Percentiles rank a stretch among this genome's conserved stretches.
These are phyloP conservation scores for Diutina sp. DNA, from an alignment of 1,139 yeast genomes.

Conservation along the genomic window DNA sequence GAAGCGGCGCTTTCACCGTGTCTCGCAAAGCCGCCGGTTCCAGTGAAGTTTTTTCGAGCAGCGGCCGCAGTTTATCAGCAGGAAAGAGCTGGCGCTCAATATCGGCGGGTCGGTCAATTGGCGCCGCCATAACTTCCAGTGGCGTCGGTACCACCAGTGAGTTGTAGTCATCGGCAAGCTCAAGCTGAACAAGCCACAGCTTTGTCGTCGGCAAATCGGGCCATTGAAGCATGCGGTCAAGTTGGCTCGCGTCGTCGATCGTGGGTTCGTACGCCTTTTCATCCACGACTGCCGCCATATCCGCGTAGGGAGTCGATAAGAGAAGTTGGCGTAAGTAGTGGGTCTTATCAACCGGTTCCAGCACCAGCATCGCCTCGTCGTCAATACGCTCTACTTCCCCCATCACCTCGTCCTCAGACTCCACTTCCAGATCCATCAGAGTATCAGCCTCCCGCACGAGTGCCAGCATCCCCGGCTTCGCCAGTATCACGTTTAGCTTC, in stretches of 20 bases:
- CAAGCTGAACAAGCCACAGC: constrained; percentile 55
- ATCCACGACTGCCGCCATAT: constrained; percentile 31
- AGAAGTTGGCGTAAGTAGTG: background rate
- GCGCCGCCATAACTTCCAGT: background rate
- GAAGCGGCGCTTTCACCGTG: background rate
- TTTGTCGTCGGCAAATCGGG: constrained; percentile 33
- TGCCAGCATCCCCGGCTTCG: constrained; percentile 9
- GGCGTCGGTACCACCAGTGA: constrained; percentile 29
- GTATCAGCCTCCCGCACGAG: background rate
- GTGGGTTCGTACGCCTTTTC: constrained; percentile 66
- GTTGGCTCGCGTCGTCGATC: constrained; percentile 14
- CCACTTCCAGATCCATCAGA: background rate
- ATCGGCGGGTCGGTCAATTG: background rate
- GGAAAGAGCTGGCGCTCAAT: background rate
- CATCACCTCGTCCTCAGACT: background rate
- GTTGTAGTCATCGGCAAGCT: constrained; percentile 38
- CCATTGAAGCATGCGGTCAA: constrained; percentile 15
- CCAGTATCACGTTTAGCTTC: constrained; percentile 12
- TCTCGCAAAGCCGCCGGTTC: background rate
- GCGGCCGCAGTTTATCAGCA: background rate
- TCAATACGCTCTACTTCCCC: background rate
- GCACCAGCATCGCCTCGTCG: background rate
- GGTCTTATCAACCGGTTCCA: background rate
- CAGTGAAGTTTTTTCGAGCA: background rate
- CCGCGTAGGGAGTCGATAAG: constrained; percentile 6